Conservation (phyloP, 2,329 filamentous ascomycete genomes). For the Didymella glomerata region DNA sequence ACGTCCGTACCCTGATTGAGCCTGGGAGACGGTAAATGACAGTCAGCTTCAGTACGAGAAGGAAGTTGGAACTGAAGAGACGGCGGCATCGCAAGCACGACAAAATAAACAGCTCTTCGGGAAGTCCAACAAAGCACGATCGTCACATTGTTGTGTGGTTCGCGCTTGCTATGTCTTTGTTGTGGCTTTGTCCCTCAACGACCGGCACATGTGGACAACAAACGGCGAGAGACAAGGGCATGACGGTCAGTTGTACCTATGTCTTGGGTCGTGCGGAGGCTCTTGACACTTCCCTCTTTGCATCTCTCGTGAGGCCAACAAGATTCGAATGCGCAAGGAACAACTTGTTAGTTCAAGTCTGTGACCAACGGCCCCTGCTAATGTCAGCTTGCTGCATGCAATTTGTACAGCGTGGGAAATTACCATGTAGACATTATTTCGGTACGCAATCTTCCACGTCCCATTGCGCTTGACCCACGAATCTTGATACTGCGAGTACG, state of each 20-base stretch:
- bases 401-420: neutral
- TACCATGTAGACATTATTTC: constrained; percentile 17
- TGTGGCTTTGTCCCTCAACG: neutral
- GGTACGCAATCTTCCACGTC: constrained; percentile 10
- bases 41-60: neutral
- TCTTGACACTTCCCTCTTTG: neutral
- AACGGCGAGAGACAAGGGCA: neutral
- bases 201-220: neutral
- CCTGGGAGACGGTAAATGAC: neutral
- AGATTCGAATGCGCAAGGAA: neutral
- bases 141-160: neutral
- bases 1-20: neutral
- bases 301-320: neutral
- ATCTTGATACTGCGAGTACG: constrained; percentile 20
- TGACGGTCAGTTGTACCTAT: neutral
- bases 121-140: neutral
- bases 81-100: neutral
- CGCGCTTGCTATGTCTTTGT: neutral
- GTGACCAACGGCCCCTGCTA: neutral
- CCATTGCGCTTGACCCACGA: constrained; percentile 12
- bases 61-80: neutral
- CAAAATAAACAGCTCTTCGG: neutral
- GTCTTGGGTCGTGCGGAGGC: neutral
- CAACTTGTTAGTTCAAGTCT: neutral
- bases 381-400: neutral